Evolutionary conservation across 805 yeast genomes (phyloP).

Genomic region (Barnettozyma sucrosica): DNA sequence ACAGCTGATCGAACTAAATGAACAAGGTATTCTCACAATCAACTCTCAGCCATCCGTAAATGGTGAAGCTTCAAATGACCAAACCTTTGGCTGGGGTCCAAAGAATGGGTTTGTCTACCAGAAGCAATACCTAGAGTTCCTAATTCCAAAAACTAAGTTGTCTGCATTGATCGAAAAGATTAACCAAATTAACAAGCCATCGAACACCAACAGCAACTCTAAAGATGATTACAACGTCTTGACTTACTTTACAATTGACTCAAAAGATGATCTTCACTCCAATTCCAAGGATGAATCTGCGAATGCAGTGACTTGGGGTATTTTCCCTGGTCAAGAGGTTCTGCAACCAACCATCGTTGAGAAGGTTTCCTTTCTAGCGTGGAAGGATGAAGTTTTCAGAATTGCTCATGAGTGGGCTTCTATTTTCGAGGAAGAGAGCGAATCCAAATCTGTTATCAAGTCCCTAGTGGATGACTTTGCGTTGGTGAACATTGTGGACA

Average conservation of each 20-base stretch:
- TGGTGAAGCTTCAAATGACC: slow-evolving; percentile 66
- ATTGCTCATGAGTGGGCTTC: slow-evolving; percentile 77
- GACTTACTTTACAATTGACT: slow-evolving; percentile 73
- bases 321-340: slow-evolving; percentile 92
- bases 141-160: slow-evolving; percentile 53
- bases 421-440: slow-evolving; percentile 37
- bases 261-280: slow-evolving; percentile 50
- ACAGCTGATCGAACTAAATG: slow-evolving; percentile 58
- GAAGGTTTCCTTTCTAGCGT: slow-evolving; percentile 83
- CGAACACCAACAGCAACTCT: slow-evolving; percentile 15
- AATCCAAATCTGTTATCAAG: slow-evolving; percentile 31
- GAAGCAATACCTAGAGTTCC: slow-evolving; percentile 85
- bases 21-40: slow-evolving; percentile 67
- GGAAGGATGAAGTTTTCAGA: slow-evolving; percentile 93
- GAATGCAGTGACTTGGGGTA: slow-evolving; percentile 98
- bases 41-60: slow-evolving; percentile 94
- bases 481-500: slow-evolving; percentile 85
- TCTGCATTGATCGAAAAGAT: slow-evolving; percentile 37
- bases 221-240: slow-evolving; percentile 42
- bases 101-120: slow-evolving; percentile 88
- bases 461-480: slow-evolving; percentile 54
- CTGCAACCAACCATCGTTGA: slow-evolving; percentile 96
- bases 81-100: slow-evolving; percentile 92
- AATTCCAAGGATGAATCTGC: slow-evolving; percentile 69
- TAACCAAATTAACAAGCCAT: slow-evolving; percentile 37